A percentile compares a stretch with the other conserved stretches of the same genome.
Conservation (phyloP, 1,139 yeast genomes). For the Dujonia santamariae region DNA sequence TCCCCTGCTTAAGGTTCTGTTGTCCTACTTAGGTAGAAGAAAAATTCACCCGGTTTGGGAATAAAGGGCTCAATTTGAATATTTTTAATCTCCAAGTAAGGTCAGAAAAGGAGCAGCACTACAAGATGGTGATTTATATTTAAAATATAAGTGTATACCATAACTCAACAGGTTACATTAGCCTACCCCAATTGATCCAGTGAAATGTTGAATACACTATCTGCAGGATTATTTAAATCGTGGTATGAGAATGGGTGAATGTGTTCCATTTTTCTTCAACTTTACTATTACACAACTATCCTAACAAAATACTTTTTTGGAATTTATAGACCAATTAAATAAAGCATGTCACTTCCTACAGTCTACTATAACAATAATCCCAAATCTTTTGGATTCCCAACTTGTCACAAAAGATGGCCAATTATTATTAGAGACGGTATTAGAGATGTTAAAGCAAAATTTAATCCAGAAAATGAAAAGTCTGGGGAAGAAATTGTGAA, state of each 20-base stretch:
- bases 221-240: slow-evolving; percentile 1
- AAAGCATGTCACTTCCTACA: slow-evolving; percentile 23
- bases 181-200: no score
- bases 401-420: slow-evolving; percentile 87
- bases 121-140: no score
- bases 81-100: no score
- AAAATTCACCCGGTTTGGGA: no score
- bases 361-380: slow-evolving; percentile 65
- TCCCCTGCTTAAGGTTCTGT: no score
- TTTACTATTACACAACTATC: neutral
- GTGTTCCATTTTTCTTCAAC: neutral
- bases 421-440: slow-evolving; percentile 67
- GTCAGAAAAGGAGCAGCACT: no score
- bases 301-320: neutral
- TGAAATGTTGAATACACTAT: no score
- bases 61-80: no score
- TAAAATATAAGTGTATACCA: no score
- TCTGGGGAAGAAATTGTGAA: slow-evolving; percentile 31
- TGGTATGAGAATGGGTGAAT: no score
- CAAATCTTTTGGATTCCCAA: slow-evolving; percentile 76
- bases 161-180: no score
- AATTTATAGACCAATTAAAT: neutral
- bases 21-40: no score
- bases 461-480: slow-evolving; percentile 16
- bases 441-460: slow-evolving; percentile 46